phyloP scores from a whole-genome alignment of 495 filamentous ascomycete genomes.

The Xylaria intraflava region DNA sequence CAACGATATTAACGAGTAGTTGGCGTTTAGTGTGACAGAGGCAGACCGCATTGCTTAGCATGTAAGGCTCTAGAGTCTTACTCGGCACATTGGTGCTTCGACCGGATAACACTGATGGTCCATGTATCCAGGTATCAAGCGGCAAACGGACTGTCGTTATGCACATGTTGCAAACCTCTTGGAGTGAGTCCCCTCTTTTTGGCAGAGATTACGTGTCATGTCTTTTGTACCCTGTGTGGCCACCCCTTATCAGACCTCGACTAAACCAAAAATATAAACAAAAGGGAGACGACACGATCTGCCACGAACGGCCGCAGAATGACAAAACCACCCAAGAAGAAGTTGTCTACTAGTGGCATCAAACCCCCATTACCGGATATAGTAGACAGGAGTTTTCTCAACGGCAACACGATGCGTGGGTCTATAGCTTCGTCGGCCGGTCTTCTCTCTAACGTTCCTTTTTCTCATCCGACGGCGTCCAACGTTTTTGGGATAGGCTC shows the following conservation, averaged over 20 bases:
- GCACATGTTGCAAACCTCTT: slow-evolving; percentile 61
- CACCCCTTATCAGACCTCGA: neutral
- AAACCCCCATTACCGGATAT: slow-evolving; percentile 39
- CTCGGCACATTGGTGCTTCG: neutral
- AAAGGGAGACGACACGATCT: slow-evolving; percentile 43
- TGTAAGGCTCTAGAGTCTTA: slow-evolving; percentile 38
- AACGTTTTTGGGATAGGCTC: slow-evolving; percentile 64
- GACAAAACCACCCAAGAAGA: slow-evolving; percentile 52
- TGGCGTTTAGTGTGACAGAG: slow-evolving; percentile 46
- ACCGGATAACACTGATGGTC: slow-evolving; percentile 2
- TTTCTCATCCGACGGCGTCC: slow-evolving; percentile 53
- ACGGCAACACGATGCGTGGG: slow-evolving; percentile 29
- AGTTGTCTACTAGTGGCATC: slow-evolving; percentile 24
- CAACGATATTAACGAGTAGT: slow-evolving; percentile 9
- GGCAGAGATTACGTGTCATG: neutral
- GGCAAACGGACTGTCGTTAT: slow-evolving; percentile 62
- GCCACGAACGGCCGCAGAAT: slow-evolving; percentile 48
- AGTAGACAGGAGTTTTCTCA: slow-evolving; percentile 38
- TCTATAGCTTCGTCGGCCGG: slow-evolving; percentile 47
- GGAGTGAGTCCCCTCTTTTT: slow-evolving; percentile 44
- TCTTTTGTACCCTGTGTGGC: slow-evolving; percentile 1
- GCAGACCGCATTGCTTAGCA: slow-evolving; percentile 57
- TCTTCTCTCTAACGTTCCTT: slow-evolving; percentile 61
- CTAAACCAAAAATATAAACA: slow-evolving; percentile 3
- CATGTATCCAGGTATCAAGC: slow-evolving; percentile 48